Evolutionary conservation across 2,329 filamentous ascomycete species (phyloP).

Genomic region (Hortaea sp.): DNA sequence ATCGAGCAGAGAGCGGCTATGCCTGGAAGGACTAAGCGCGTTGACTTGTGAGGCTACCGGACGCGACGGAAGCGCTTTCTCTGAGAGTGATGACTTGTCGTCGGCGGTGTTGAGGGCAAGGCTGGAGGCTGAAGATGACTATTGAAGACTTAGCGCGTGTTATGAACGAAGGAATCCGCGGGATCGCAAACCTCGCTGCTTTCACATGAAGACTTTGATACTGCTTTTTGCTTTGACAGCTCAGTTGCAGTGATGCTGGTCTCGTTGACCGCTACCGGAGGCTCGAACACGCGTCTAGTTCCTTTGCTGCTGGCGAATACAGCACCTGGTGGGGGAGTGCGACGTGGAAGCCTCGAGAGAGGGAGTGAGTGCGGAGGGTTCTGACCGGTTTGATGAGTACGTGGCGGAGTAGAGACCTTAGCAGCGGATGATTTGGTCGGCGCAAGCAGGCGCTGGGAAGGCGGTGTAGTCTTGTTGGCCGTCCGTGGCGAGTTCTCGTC

Average conservation of each 20-base stretch:
- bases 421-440: conserved; percentile 19
- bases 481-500: conserved; percentile 9
- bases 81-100: conserved; percentile 3
- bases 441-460: conserved; percentile 12
- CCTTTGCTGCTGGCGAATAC: not conserved
- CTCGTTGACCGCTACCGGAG: not conserved
- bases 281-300: not conserved
- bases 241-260: not conserved
- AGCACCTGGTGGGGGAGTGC: conserved; percentile 8
- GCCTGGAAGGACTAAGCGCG: conserved; percentile 25
- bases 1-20: conserved; percentile 30
- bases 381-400: not conserved
- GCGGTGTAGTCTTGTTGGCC: conserved; percentile 2
- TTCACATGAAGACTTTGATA: not conserved
- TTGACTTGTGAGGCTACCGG: conserved; percentile 25
- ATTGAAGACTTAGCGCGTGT: no score
- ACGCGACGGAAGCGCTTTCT: conserved; percentile 32
- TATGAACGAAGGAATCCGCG: no score
- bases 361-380: conserved; percentile 6
- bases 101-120: not conserved
- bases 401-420: conserved; percentile 8
- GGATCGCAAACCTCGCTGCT: not conserved
- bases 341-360: conserved; percentile 24
- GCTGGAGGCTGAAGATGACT: not conserved
- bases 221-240: not conserved